phyloP scores from a whole-genome alignment of 2,329 filamentous ascomycete species.

The Pyrenochaeta sp. region DNA sequence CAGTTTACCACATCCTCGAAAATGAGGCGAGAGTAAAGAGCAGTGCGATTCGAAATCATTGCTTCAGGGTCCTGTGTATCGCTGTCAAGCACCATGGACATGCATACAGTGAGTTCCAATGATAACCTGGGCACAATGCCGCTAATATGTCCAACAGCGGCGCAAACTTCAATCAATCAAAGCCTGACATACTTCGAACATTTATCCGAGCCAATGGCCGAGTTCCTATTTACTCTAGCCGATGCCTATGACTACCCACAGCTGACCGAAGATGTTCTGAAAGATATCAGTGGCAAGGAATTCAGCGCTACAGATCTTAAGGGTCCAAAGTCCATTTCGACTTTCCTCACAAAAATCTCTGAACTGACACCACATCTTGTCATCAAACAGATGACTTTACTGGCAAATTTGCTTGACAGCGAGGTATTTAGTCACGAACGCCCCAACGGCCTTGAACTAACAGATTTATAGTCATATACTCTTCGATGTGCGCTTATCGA shows the following conservation, averaged over 20 bases:
- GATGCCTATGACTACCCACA: slow-evolving; percentile 99
- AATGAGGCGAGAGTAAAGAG: slow-evolving; percentile 92
- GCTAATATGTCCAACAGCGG: slow-evolving; percentile 64
- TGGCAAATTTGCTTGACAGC: slow-evolving; percentile 94
- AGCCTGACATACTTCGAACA: slow-evolving; percentile 99
- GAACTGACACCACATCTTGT: slow-evolving; percentile 90
- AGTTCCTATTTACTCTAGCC: slow-evolving; percentile 93
- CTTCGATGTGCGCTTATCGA: slow-evolving; percentile 93
- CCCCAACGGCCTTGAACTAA: not conserved
- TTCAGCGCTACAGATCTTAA: slow-evolving; percentile 97
- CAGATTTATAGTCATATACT: slow-evolving; percentile 75
- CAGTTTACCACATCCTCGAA: slow-evolving; percentile 92
- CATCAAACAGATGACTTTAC: slow-evolving; percentile 95
- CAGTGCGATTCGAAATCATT: slow-evolving; percentile 91
- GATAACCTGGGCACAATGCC: not conserved
- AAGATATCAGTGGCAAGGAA: slow-evolving; percentile 95
- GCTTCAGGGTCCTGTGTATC: slow-evolving; percentile 95
- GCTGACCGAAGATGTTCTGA: slow-evolving; percentile 89
- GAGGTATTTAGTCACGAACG: slow-evolving; percentile 64
- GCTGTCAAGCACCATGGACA: slow-evolving; percentile 98
- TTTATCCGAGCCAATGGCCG: slow-evolving; percentile 98
- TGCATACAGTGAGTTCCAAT: slow-evolving; percentile 77
- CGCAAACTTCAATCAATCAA: slow-evolving; percentile 97
- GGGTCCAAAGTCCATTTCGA: slow-evolving; percentile 94
- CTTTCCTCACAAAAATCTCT: slow-evolving; percentile 91